Evolutionary conservation across 2,329 filamentous ascomycete species (phyloP), one percentile per base, ranked within the genome.

Genomic region (Cercospora berteroae): DNA sequence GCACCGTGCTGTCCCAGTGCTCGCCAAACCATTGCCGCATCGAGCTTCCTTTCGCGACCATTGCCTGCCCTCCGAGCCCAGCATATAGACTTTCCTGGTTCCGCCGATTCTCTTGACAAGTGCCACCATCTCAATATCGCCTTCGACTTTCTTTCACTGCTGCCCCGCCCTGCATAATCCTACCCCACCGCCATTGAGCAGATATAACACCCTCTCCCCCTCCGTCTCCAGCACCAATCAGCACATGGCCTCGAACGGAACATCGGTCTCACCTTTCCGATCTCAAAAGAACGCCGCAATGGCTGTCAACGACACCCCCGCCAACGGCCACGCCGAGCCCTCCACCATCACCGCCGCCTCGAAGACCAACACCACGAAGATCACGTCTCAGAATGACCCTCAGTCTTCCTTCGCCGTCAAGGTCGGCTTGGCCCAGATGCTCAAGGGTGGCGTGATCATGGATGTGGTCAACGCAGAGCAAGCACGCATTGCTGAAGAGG

Each of bases 381-480:
- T 70, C 62, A 63, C 66, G 8, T 67, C 69, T 18, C 60, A 69
- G 55, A 69, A 63, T 52, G 67, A 69, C 64, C 60, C 74, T 66
- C 74, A 77, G 67, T 79, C 81, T 73, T 85, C 88, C 80, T 96
- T 97, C 81, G 89, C 89, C 73, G 90, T 97, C 86, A 99, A 99
- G 87, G 91, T 93, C 63, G 95, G 94, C 67, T 85, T 99, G 72
- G 95, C 95, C 25, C 91, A 96, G 81, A 99, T 99, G 95, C 85
- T 98, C 82, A 97, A 98, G 86, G 95, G 95, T 79, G 95, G 95
- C 76, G 95, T 99, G 72, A 99, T 99, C 82, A 99, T 99, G 95
- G 95, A 99, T 81, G 95, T 98, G 67, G 93, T 96, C 71, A 92
- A 94, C 80, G 92, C 93, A 27, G 91, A 92, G 78, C 94, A 92